A percentile compares a stretch with the other conserved stretches of the same genome.
Conservation (phyloP, 2,329 filamentous ascomycete genomes). For the Curvularia verruculosa region DNA sequence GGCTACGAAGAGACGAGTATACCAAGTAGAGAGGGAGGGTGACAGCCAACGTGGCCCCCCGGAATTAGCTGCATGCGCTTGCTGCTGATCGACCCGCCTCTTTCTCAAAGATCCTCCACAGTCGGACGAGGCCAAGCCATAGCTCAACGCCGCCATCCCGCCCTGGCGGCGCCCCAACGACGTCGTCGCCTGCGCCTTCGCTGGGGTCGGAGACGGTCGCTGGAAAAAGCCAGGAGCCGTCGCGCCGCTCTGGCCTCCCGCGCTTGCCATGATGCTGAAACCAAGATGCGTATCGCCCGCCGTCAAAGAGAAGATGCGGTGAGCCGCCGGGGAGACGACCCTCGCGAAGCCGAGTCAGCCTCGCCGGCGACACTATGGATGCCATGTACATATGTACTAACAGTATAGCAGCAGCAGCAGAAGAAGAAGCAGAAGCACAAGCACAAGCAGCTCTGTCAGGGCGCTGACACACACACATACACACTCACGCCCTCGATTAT, state of each 20-base stretch:
- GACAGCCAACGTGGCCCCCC: constrained; percentile 48
- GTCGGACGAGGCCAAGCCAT: constrained; percentile 44
- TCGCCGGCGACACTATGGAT: background rate
- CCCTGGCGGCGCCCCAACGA: constrained; percentile 39
- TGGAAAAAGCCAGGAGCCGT: constrained; percentile 37
- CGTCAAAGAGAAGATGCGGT: background rate
- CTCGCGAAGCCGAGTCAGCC: background rate
- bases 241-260: constrained; percentile 37
- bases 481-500: constrained; percentile 10
- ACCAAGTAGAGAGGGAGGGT: constrained; percentile 17
- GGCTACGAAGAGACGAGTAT: too few species aligned
- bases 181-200: constrained; percentile 40
- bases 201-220: constrained; percentile 39
- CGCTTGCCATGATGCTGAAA: constrained; percentile 46
- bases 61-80: constrained; percentile 49
- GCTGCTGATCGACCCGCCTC: constrained; percentile 50
- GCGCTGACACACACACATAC: too few species aligned
- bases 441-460: constrained; percentile 10
- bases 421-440: too few species aligned
- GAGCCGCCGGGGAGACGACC: background rate
- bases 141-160: constrained; percentile 44
- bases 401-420: too few species aligned
- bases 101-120: constrained; percentile 46
- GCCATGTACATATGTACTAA: constrained; percentile 14
- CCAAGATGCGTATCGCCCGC: constrained; percentile 12